These are phyloP conservation scores for Leonotis leonurus DNA, from an alignment of 257 asterid genomes.

Conservation along the genomic window DNA sequence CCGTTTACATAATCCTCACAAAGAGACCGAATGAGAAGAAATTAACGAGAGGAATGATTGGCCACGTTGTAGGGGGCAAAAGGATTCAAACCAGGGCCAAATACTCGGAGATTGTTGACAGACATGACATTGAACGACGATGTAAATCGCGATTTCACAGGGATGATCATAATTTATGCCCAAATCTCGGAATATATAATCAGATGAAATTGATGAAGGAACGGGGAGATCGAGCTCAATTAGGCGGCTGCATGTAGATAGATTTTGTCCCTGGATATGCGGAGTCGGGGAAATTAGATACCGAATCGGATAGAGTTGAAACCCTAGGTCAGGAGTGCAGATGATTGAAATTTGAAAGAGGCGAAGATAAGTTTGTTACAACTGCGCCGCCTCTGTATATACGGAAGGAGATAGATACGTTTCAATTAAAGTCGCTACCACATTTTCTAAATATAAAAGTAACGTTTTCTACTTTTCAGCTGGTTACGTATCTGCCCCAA, in stretches of 20 bases:
- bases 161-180: slow-evolving; percentile 43
- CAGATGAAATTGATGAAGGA: neutral
- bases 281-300: neutral
- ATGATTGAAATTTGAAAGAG: slow-evolving; percentile 4
- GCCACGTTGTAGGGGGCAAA: slow-evolving; percentile 72
- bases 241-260: slow-evolving; percentile 51
- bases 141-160: slow-evolving; percentile 29
- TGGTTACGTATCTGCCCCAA: neutral
- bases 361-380: too few species aligned
- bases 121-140: slow-evolving; percentile 47
- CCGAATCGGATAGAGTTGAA: slow-evolving; percentile 23
- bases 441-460: neutral
- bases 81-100: slow-evolving; percentile 98
- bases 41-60: slow-evolving; percentile 91
- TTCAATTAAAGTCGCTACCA: neutral
- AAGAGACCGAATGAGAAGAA: neutral
- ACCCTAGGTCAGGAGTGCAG: slow-evolving; percentile 31
- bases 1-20: slow-evolving; percentile 26
- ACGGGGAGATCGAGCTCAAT: slow-evolving; percentile 3
- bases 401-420: neutral
- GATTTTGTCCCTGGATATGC: neutral
- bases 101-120: slow-evolving; percentile 60
- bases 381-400: too few species aligned
- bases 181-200: slow-evolving; percentile 16
- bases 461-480: neutral